phyloP scores from a whole-genome alignment of 805 yeast genomes.

The Candida boleticola region DNA sequence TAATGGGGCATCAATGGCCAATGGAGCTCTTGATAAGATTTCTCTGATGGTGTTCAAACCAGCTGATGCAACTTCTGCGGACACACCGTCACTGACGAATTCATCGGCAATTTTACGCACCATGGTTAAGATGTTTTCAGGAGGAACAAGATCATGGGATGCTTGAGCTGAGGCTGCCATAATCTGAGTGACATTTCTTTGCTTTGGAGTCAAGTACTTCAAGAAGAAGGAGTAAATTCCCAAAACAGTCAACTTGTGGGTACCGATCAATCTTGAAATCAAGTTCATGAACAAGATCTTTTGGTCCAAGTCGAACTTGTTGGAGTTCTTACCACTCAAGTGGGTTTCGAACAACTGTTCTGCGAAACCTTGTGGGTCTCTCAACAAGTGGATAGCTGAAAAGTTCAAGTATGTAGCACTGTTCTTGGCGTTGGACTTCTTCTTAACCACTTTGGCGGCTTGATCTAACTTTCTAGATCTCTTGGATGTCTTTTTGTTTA shows the following conservation, averaged over 20 bases:
- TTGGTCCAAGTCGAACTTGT: slow-evolving; percentile 80
- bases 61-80: slow-evolving; percentile 96
- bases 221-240: slow-evolving; percentile 88
- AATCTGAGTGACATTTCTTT: slow-evolving; percentile 88
- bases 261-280: slow-evolving; percentile 85
- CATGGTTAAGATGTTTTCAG: slow-evolving; percentile 78
- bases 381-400: slow-evolving; percentile 87
- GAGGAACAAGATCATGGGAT: slow-evolving; percentile 95
- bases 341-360: slow-evolving; percentile 76
- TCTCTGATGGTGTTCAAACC: slow-evolving; percentile 96
- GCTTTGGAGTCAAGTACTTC: slow-evolving; percentile 92
- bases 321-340: slow-evolving; percentile 64
- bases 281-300: slow-evolving; percentile 85
- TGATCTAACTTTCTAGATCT: slow-evolving; percentile 76
- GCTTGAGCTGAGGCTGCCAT: slow-evolving; percentile 98
- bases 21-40: slow-evolving; percentile 87
- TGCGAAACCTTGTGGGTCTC: slow-evolving; percentile 98
- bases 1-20: slow-evolving; percentile 85
- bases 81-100: slow-evolving; percentile 97
- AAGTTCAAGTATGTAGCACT: slow-evolving; percentile 77
- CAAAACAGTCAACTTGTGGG: slow-evolving; percentile 86
- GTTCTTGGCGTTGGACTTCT: slow-evolving; percentile 53
- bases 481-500: slow-evolving; percentile 79
- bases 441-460: slow-evolving; percentile 69
- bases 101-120: slow-evolving; percentile 94